A percentile compares a stretch with the other conserved stretches of the same genome.
Evolutionary conservation across 2,329 filamentous ascomycete species (phyloP).

Genomic region (Apiospora phragmitis): DNA sequence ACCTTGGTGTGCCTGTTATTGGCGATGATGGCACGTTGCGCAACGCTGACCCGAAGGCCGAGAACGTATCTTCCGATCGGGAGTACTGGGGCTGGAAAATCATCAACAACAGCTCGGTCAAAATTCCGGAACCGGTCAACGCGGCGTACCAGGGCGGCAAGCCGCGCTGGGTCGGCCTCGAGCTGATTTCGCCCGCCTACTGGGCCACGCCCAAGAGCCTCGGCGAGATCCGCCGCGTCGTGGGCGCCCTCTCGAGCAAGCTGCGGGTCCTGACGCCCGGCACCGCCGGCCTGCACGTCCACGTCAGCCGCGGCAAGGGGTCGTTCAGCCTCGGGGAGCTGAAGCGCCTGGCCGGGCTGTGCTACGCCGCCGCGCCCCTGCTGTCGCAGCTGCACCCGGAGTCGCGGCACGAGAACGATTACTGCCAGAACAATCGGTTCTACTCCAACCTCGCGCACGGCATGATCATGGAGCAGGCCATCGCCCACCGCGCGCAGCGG

Average conservation of each 20-base stretch:
- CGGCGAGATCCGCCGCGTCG: not conserved
- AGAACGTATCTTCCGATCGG: not conserved
- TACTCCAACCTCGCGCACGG: not conserved
- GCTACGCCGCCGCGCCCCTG: not conserved
- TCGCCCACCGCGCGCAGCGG: not conserved
- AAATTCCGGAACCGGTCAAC: not conserved
- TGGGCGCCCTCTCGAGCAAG: not conserved
- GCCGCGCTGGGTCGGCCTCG: not conserved
- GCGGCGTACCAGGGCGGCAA: not conserved
- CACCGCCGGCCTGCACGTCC: not conserved
- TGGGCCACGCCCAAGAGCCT: not conserved
- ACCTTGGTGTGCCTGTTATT: not conserved
- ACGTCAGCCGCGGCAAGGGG: not conserved
- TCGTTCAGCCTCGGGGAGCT: not conserved
- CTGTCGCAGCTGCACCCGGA: not conserved
- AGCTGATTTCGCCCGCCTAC: not conserved
- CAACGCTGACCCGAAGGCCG: not conserved
- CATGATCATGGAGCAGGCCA: not conserved
- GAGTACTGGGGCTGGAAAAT: not conserved
- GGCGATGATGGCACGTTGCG: fast-evolving
- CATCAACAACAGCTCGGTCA: not conserved
- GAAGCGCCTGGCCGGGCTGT: not conserved
- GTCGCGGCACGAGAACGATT: not conserved
- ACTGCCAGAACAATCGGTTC: not conserved
- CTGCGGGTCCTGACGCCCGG: not conserved